These are phyloP conservation scores for Fistulina hepatica DNA, from an alignment of 1,284 basidiomycete species.

Conservation along the genomic window DNA sequence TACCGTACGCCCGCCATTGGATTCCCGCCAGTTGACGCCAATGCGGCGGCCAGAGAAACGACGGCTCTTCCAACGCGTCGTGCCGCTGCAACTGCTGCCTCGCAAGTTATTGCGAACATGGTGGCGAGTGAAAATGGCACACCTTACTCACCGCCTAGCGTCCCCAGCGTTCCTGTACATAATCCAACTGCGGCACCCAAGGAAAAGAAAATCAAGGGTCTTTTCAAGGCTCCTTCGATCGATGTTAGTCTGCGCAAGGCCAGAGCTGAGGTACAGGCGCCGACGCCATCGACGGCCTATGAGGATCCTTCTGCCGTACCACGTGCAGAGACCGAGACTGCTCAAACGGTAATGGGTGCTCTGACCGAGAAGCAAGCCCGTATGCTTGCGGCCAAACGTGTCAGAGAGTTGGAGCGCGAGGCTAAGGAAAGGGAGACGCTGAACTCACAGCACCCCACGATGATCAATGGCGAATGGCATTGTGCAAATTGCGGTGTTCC, in stretches of 20 bases:
- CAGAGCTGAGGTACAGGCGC: conserved; percentile 44
- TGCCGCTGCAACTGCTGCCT: conserved; percentile 78
- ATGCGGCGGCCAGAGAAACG: conserved; percentile 51
- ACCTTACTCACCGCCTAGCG: conserved; percentile 39
- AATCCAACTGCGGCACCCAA: conserved; percentile 34
- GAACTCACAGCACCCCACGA: conserved; percentile 71
- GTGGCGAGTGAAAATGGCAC: conserved; percentile 69
- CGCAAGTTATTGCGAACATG: conserved; percentile 72
- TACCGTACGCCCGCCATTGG: conserved; percentile 81
- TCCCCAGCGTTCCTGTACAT: conserved; percentile 32
- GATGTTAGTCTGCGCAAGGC: conserved; percentile 44
- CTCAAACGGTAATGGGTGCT: conserved; percentile 22
- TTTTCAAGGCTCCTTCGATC: conserved; percentile 61
- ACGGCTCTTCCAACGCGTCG: conserved; percentile 61
- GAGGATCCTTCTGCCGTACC: conserved; percentile 46
- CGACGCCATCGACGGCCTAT: conserved; percentile 54
- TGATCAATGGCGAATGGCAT: conserved; percentile 81
- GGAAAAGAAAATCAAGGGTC: conserved; percentile 58
- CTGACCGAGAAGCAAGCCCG: conserved; percentile 7
- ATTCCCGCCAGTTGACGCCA: conserved; percentile 66
- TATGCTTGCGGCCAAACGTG: conserved; percentile 41
- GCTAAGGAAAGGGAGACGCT: conserved; percentile 74
- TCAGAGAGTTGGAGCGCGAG: conserved; percentile 66
- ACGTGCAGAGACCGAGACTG: too few species aligned
- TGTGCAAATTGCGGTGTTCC: conserved; percentile 88